phyloP scores from a whole-genome alignment of 495 filamentous ascomycete species.

The Aspergillus mulundensis region DNA sequence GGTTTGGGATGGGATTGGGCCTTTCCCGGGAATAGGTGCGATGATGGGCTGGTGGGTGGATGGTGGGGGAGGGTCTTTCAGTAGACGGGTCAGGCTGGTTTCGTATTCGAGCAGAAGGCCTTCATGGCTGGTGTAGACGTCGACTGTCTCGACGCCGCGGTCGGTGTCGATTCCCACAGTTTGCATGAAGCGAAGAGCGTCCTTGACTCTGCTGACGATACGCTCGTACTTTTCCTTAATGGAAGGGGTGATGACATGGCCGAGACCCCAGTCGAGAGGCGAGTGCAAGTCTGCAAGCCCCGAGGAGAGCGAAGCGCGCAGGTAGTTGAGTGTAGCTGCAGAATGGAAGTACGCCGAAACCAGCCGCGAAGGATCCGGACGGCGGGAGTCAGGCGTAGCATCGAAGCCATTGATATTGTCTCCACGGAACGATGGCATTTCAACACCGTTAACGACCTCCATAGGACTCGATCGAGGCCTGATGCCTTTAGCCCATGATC shows the following conservation, averaged over 20 bases:
- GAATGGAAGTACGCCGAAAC: slow-evolving; percentile 96
- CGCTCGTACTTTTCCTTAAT: slow-evolving; percentile 79
- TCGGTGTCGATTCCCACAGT: slow-evolving; percentile 90
- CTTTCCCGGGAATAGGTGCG: background rate
- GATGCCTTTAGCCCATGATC: slow-evolving; percentile 6
- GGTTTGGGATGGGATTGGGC: slow-evolving; percentile 6
- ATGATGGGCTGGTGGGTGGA: background rate
- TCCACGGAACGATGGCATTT: slow-evolving; percentile 86
- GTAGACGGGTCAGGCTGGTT: slow-evolving; percentile 70
- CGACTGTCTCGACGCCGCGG: slow-evolving; percentile 81
- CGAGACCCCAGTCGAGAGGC: slow-evolving; percentile 90
- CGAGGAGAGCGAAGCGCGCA: slow-evolving; percentile 75
- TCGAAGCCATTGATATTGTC: slow-evolving; percentile 93
- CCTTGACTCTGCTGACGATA: slow-evolving; percentile 81
- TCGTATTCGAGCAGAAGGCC: slow-evolving; percentile 94
- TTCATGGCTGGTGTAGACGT: slow-evolving; percentile 93
- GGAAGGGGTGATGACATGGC: slow-evolving; percentile 80
- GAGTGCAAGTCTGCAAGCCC: slow-evolving; percentile 92
- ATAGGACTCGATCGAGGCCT: slow-evolving; percentile 81
- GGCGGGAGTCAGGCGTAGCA: slow-evolving; percentile 55
- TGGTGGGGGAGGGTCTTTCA: slow-evolving; percentile 56
- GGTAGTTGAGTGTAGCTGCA: slow-evolving; percentile 86
- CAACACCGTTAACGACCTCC: slow-evolving; percentile 72
- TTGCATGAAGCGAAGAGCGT: slow-evolving; percentile 91
- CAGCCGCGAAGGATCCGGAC: slow-evolving; percentile 74